Conservation (phyloP, 345 rosid species). For the Tarenaya hassleriana region DNA sequence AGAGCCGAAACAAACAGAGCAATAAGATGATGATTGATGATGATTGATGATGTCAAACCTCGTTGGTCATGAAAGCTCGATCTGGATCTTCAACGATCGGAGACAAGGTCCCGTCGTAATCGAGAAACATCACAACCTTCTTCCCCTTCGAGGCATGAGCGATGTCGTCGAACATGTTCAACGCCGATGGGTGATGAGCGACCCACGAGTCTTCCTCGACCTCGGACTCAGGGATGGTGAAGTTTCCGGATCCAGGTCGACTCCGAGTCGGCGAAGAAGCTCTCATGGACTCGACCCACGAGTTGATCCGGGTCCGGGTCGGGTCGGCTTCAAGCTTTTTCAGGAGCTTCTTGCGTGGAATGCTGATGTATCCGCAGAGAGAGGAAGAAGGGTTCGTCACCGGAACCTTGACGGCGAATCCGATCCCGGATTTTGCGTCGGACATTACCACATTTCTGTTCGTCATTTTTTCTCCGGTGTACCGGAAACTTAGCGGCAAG, state of each 20-base stretch:
- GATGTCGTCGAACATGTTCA: slow-evolving; percentile 63
- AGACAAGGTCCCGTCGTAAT: slow-evolving; percentile 89
- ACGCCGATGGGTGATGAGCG: slow-evolving; percentile 71
- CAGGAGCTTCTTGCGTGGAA: slow-evolving; percentile 29
- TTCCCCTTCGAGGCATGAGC: slow-evolving; percentile 51
- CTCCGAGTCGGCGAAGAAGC: slow-evolving; percentile 72
- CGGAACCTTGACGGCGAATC: slow-evolving; percentile 30
- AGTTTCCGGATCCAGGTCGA: slow-evolving; percentile 25
- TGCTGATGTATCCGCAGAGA: slow-evolving; percentile 24
- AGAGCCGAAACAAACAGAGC: neutral
- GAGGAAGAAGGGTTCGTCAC: slow-evolving; percentile 25
- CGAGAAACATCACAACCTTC: slow-evolving; percentile 79
- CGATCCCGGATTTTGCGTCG: slow-evolving; percentile 34
- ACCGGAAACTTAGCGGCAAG: too few species aligned
- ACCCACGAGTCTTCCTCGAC: slow-evolving; percentile 48
- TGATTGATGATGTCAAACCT: slow-evolving; percentile 33
- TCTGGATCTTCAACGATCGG: slow-evolving; percentile 92
- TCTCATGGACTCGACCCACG: slow-evolving; percentile 78
- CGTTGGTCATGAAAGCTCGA: slow-evolving; percentile 63
- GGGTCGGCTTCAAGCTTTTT: slow-evolving; percentile 41
- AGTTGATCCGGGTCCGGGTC: slow-evolving; percentile 31
- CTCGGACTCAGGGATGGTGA: slow-evolving; percentile 22
- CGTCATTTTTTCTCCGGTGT: slow-evolving; percentile 34
- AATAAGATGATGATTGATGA: neutral
- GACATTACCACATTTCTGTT: slow-evolving; percentile 58